Conservation (phyloP, 1,284 basidiomycete species). For the Termitomyces sp. region DNA sequence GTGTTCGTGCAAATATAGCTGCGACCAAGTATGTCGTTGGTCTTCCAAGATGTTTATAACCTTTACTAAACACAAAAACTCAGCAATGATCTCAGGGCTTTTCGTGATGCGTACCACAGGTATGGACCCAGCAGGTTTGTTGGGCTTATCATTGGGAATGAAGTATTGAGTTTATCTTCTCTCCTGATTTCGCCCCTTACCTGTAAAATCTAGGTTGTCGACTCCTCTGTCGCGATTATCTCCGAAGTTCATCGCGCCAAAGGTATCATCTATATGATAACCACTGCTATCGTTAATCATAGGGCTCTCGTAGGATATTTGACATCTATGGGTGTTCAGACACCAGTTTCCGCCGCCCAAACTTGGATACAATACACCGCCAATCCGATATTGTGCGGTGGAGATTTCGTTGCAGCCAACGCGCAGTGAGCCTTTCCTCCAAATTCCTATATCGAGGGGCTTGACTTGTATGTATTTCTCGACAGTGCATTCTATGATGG, state of each 20-base stretch:
- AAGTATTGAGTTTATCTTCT: constrained; percentile 17
- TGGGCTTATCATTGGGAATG: constrained; percentile 31
- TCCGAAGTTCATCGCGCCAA: constrained; percentile 7
- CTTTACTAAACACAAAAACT: neutral
- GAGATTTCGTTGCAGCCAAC: constrained; percentile 33
- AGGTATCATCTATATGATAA: neutral
- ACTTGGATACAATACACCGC: constrained; percentile 29
- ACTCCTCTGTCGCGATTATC: neutral
- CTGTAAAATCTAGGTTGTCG: constrained; percentile 1
- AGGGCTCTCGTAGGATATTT: constrained; percentile 21
- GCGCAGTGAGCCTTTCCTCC: constrained; percentile 24
- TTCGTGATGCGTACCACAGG: constrained; percentile 23
- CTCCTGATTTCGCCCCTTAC: neutral
- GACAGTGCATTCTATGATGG: constrained; percentile 30
- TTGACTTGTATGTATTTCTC: neutral
- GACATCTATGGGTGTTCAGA: constrained; percentile 26
- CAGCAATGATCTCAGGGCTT: constrained; percentile 28
- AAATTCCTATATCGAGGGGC: constrained; percentile 5
- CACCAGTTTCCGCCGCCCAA: constrained; percentile 32
- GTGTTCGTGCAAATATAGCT: constrained; percentile 17
- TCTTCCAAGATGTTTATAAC: neutral
- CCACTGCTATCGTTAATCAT: neutral
- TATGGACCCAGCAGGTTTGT: constrained; percentile 26
- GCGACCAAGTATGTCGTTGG: neutral
- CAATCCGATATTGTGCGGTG: constrained; percentile 27